Evolutionary conservation across 768 basidiomycete species (phyloP), one percentile per base, ranked within the genome.

Genomic region (Tremella mesenterica): DNA sequence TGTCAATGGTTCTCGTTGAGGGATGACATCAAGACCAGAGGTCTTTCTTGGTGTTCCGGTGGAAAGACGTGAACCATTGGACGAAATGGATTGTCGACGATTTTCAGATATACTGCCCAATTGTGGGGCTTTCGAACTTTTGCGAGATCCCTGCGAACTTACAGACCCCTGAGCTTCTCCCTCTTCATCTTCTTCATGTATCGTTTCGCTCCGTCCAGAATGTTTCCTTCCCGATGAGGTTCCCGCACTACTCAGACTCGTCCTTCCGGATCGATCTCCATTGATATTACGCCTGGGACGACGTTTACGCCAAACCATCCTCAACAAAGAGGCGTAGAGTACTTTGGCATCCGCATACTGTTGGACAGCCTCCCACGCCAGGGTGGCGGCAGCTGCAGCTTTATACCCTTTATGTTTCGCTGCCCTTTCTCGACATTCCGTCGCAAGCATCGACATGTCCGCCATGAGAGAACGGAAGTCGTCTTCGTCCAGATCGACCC

Each of bases 251-350:
- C 44, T 27, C 44, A 27, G 23, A 12, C 20, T 16, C 29, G 44
- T 46, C 44, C 26, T 31, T 26, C 52, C 28, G n/a, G 50, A 47
- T 41, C 53, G 55, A n/a, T n/a, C n/a, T n/a, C n/a, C n/a, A n/a
- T n/a, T n/a, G n/a, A n/a, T n/a, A n/a, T n/a, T n/a, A 5, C 55
- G 39, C 14, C 26, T 13, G 13, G 49, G 53, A 29, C 50, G 53
- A n/a, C 65, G 52, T 39, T 67, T 60, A 10, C 70, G 48, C 70
- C 70, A 72, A 1, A 72, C 63, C 31, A 67, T 44, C 44, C 70
- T 44, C 13, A 72, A 43, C n/a, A 69, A 54, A 39, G 58, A 64
- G 12, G 70, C 70, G 43, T 72, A 69, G 13, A 61, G 28, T 16
- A 64, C 47, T 29, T 62, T 60, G 31, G 65, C 62, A 41, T 69